Conservation (phyloP, 495 filamentous ascomycete genomes). For the Extremus antarcticus region DNA sequence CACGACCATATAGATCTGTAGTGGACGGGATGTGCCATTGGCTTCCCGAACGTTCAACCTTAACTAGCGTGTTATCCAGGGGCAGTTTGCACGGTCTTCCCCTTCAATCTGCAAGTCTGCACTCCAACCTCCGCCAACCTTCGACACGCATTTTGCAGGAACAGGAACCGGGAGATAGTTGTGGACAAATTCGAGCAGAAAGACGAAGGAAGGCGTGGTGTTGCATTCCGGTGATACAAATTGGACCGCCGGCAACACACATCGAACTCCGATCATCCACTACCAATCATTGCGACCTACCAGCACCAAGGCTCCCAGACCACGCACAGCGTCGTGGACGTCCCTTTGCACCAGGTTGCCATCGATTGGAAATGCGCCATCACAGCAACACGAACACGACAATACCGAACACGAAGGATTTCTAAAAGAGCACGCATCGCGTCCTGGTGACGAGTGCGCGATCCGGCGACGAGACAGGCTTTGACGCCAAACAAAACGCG, state of each 20-base stretch:
- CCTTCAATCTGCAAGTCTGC: too few relatives aligned
- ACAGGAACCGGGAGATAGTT: neutral
- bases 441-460: neutral
- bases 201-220: neutral
- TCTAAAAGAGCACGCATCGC: neutral
- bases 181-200: neutral
- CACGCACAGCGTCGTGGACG: neutral
- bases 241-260: neutral
- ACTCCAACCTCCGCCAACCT: too few relatives aligned
- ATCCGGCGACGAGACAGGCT: neutral
- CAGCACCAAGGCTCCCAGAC: neutral
- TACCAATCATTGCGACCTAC: neutral
- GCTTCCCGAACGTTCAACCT: too few relatives aligned
- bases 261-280: neutral
- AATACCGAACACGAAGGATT: neutral
- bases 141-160: too few relatives aligned
- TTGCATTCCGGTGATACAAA: neutral
- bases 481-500: neutral
- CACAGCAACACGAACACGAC: neutral
- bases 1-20: too few relatives aligned
- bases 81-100: too few relatives aligned
- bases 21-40: too few relatives aligned
- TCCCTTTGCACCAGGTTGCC: neutral
- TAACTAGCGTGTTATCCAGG: too few relatives aligned
- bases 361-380: neutral